Evolutionary conservation across 352 stramenopile species (phyloP).

Genomic region (Phytophthora citrophthora): DNA sequence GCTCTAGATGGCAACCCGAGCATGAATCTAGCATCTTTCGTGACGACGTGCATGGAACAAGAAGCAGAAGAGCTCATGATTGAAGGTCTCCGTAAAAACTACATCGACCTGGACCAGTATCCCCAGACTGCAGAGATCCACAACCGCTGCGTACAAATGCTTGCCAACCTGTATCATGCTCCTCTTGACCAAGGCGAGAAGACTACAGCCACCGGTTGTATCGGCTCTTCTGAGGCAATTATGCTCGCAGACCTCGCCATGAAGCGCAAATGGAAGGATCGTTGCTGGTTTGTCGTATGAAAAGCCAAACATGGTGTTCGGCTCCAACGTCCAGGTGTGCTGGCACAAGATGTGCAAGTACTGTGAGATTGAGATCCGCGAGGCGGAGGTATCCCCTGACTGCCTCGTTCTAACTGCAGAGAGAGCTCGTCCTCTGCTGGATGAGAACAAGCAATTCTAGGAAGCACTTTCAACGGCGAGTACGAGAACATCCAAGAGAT

Average conservation of each 20-base stretch:
- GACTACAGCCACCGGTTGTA: constrained; percentile 81
- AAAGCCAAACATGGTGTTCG: constrained; percentile 28
- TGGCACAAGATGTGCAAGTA: constrained; percentile 33
- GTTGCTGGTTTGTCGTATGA: constrained; percentile 13
- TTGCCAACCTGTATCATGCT: constrained; percentile 86
- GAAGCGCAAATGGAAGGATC: constrained; percentile 55
- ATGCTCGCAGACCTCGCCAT: constrained; percentile 89
- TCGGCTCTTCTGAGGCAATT: constrained; percentile 91
- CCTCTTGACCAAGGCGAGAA: constrained; percentile 50
- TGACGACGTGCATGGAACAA: constrained; percentile 90
- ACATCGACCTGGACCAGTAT: constrained; percentile 92
- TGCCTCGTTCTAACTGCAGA: constrained; percentile 82
- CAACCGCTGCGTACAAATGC: constrained; percentile 91
- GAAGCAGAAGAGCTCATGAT: constrained; percentile 89
- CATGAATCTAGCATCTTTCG: constrained; percentile 90
- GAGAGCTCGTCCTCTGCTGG: constrained; percentile 70
- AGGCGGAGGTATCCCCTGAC: constrained; percentile 21
- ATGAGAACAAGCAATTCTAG: constrained; percentile 92
- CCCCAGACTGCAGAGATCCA: constrained; percentile 90
- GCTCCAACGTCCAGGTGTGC: constrained; percentile 26
- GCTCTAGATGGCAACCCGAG: constrained; percentile 84
- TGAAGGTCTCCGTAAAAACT: constrained; percentile 83
- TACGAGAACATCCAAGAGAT: constrained; percentile 91
- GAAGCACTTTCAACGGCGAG: constrained; percentile 91
- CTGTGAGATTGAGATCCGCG: constrained; percentile 29